phyloP scores from a whole-genome alignment of 352 stramenopile genomes.

The Elongisporangium prolatum region DNA sequence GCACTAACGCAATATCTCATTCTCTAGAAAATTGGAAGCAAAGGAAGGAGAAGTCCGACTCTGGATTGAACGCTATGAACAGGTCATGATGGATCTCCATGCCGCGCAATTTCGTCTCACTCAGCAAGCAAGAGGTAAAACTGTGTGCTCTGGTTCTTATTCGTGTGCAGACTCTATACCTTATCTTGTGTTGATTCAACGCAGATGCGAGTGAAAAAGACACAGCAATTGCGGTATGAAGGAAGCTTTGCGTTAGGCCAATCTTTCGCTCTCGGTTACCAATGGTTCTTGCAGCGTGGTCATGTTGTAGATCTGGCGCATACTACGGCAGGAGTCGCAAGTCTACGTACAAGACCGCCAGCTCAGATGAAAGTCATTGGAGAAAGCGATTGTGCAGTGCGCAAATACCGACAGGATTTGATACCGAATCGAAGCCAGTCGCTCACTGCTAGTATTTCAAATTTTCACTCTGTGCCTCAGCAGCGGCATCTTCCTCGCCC shows the following conservation, averaged over 20 bases:
- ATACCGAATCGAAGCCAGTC: slow-evolving; percentile 55
- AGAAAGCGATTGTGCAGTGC: slow-evolving; percentile 52
- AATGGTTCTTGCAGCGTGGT: slow-evolving; percentile 30
- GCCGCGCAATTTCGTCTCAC: slow-evolving; percentile 65
- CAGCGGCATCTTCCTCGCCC: slow-evolving; percentile 22
- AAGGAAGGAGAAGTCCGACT: slow-evolving; percentile 54
- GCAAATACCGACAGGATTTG: slow-evolving; percentile 61
- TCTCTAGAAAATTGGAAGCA: slow-evolving; percentile 36
- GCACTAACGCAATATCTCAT: not conserved
- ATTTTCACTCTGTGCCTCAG: slow-evolving; percentile 10
- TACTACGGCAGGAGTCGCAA: slow-evolving; percentile 17
- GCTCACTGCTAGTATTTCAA: slow-evolving; percentile 32
- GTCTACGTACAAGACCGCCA: slow-evolving; percentile 31
- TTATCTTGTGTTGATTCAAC: not conserved
- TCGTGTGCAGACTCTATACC: not conserved
- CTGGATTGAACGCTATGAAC: slow-evolving; percentile 80
- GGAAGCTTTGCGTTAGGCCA: not conserved
- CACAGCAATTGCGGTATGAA: slow-evolving; percentile 40
- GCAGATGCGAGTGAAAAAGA: slow-evolving; percentile 68
- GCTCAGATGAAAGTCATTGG: slow-evolving; percentile 42
- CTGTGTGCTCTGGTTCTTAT: not conserved
- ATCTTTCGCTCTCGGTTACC: not conserved
- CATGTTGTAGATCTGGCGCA: slow-evolving; percentile 44
- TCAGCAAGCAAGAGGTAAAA: slow-evolving; percentile 52
- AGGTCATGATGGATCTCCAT: slow-evolving; percentile 83